Percentiles rank a stretch among this genome's conserved stretches.
These are phyloP conservation scores for Apiotrichum siamense DNA, from an alignment of 1,284 basidiomycete species.

Conservation along the genomic window DNA sequence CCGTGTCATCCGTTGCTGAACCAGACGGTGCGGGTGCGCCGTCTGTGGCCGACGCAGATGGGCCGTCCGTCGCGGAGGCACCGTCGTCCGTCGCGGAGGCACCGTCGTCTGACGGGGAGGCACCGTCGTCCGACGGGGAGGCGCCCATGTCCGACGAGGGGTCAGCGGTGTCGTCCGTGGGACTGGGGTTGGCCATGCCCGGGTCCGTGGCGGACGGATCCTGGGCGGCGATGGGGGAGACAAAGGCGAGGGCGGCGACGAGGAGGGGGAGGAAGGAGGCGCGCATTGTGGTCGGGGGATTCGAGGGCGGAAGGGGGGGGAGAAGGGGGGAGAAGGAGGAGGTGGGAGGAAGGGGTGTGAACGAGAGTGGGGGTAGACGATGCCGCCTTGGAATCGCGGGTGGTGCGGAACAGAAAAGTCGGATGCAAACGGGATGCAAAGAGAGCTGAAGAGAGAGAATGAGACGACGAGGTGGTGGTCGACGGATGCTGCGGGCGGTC, in stretches of 20 bases:
- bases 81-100: slow-evolving; percentile 6
- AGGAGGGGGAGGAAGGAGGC: slow-evolving; percentile 1
- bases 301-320: background rate
- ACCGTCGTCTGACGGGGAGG: background rate
- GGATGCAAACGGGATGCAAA: background rate
- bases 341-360: background rate
- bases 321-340: background rate
- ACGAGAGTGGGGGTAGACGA: background rate
- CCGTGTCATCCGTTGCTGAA: background rate
- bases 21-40: no score
- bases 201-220: background rate
- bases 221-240: slow-evolving; percentile 8
- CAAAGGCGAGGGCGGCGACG: slow-evolving; percentile 1
- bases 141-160: background rate
- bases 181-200: background rate
- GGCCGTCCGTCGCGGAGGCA: slow-evolving; percentile 9
- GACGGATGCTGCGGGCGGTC: no score
- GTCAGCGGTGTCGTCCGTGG: background rate
- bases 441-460: background rate
- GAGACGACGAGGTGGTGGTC: no score
- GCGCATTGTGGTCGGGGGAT: background rate
- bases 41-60: background rate
- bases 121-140: background rate
- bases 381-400: background rate
- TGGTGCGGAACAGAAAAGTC: background rate